These are phyloP conservation scores for Imleria badia DNA, from an alignment of 768 basidiomycete species.

Conservation along the genomic window DNA sequence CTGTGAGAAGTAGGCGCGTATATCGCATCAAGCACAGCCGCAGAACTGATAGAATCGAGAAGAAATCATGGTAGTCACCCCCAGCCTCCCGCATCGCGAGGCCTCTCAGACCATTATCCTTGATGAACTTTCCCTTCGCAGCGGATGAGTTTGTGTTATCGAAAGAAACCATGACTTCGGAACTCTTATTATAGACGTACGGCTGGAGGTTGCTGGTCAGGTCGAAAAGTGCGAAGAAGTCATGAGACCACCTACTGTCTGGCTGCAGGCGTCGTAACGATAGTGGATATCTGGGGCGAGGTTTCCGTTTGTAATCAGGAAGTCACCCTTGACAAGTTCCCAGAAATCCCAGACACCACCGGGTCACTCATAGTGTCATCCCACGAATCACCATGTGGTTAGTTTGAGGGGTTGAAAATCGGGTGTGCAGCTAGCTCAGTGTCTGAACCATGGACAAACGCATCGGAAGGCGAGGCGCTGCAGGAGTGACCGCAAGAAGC, in stretches of 20 bases:
- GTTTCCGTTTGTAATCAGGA: constrained; percentile 36
- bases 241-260: constrained; percentile 51
- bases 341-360: constrained; percentile 60
- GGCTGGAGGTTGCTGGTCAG: constrained; percentile 40
- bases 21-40: too few relatives aligned
- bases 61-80: constrained; percentile 59
- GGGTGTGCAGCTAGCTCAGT: constrained; percentile 47
- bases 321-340: constrained; percentile 57
- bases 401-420: constrained; percentile 35
- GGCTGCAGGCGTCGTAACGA: constrained; percentile 61
- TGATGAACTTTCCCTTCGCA: constrained; percentile 66
- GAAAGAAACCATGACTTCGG: constrained; percentile 58
- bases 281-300: constrained; percentile 45
- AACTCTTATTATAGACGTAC: constrained; percentile 54
- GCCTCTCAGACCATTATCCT: constrained; percentile 49
- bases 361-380: constrained; percentile 42
- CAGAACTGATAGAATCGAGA: constrained; percentile 49
- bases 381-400: constrained; percentile 36
- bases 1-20: too few relatives aligned
- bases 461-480: too few relatives aligned
- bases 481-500: constrained; percentile 82
- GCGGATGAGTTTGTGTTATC: constrained; percentile 57
- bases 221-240: not conserved
- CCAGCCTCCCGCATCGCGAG: constrained; percentile 72
- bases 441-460: constrained; percentile 33